Percentiles rank a stretch among this genome's conserved stretches.
phyloP scores from a whole-genome alignment of 805 yeast species.

The Ogataea chonburiensis region DNA sequence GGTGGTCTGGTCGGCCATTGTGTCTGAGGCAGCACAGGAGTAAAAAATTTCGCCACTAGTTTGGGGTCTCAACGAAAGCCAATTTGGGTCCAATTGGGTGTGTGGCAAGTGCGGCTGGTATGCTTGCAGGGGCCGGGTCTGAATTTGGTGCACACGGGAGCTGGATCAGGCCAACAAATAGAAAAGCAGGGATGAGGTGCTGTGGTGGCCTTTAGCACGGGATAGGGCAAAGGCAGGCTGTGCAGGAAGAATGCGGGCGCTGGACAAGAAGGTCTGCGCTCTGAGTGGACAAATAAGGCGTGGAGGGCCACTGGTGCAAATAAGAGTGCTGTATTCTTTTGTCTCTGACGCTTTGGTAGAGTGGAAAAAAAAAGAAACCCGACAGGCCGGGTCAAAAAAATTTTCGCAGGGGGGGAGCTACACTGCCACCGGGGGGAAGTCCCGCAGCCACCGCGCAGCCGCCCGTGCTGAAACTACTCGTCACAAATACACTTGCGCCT shows the following conservation, averaged over 20 bases:
- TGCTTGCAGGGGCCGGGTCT: background rate
- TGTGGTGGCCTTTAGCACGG: too few relatives aligned
- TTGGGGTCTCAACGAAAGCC: conserved; percentile 2
- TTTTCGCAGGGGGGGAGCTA: conserved; percentile 11
- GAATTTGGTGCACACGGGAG: too few relatives aligned
- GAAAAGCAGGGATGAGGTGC: conserved; percentile 4
- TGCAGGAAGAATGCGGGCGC: too few relatives aligned
- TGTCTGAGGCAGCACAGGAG: conserved; percentile 10
- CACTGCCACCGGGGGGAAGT: conserved; percentile 5
- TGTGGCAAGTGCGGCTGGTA: too few relatives aligned
- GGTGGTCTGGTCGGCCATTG: conserved; percentile 37
- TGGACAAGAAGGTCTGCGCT: too few relatives aligned
- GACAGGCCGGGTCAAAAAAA: conserved; percentile 12
- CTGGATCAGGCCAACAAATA: conserved; percentile 10
- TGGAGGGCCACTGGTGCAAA: conserved; percentile 7
- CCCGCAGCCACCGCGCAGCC: conserved; percentile 5
- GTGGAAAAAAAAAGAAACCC: conserved; percentile 15
- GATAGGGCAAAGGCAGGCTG: too few relatives aligned
- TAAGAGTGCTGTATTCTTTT: conserved; percentile 12
- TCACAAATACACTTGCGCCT: background rate
- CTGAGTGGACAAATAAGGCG: too few relatives aligned
- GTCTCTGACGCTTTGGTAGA: conserved; percentile 11
- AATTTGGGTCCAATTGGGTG: conserved; percentile 7
- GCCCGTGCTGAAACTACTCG: too few relatives aligned
- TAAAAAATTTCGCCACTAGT: conserved; percentile 15